phyloP scores from a whole-genome alignment of 495 filamentous ascomycete genomes.

The Podospora conica region DNA sequence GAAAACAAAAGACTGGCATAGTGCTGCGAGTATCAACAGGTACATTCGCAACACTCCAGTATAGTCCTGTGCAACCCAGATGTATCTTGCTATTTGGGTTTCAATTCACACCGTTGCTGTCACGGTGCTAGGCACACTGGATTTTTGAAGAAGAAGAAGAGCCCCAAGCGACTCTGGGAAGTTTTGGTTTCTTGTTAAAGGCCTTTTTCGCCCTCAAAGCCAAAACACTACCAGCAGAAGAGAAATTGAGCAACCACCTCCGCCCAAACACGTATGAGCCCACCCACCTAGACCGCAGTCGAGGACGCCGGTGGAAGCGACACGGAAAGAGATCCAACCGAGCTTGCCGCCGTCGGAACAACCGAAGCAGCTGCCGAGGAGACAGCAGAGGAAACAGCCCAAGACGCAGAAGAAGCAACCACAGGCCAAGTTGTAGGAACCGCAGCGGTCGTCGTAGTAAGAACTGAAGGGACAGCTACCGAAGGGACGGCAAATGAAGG shows the following conservation, averaged over 20 bases:
- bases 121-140: not conserved
- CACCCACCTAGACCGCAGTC: not conserved
- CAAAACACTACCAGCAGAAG: not conserved
- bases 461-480: not conserved
- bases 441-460: not conserved
- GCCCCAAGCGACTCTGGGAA: not conserved
- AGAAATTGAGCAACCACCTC: not conserved
- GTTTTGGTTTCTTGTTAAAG: no score
- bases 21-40: no score
- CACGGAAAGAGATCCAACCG: not conserved
- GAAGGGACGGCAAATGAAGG: not conserved
- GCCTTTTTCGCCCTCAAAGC: not conserved
- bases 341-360: not conserved
- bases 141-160: not conserved
- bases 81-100: not conserved
- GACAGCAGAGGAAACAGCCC: not conserved
- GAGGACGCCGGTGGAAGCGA: not conserved
- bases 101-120: not conserved
- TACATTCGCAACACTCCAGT: no score
- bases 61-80: no score
- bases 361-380: not conserved
- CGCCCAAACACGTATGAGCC: not conserved
- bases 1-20: no score
- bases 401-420: not conserved
- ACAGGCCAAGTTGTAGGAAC: not conserved